phyloP scores from a whole-genome alignment of 257 asterid genomes.

The Fraxinus anomala region DNA sequence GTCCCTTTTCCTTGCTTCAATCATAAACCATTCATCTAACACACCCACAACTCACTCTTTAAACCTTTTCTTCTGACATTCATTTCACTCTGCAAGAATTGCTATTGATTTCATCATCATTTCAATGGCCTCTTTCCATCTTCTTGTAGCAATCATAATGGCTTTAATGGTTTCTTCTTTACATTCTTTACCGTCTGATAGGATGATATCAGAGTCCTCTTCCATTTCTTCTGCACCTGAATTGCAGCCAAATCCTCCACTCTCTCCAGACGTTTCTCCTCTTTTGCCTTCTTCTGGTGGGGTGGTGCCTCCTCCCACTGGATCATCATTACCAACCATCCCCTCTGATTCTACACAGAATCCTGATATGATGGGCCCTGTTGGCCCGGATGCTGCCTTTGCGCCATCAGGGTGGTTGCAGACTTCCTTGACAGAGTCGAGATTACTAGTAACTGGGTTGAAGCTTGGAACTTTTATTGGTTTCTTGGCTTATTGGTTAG shows the following conservation, averaged over 20 bases:
- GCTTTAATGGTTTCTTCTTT: constrained; percentile 30
- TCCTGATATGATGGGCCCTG: constrained; percentile 43
- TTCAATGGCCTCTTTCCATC: constrained; percentile 42
- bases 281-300: constrained; percentile 63
- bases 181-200: constrained; percentile 36
- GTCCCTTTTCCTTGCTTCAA: constrained; percentile 25
- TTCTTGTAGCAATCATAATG: constrained; percentile 37
- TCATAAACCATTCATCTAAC: constrained; percentile 24
- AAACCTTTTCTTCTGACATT: constrained; percentile 2
- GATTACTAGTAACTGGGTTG: constrained; percentile 16
- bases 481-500: constrained; percentile 26
- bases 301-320: constrained; percentile 32
- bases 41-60: constrained; percentile 17
- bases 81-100: constrained; percentile 26
- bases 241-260: constrained; percentile 40
- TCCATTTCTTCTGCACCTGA: constrained; percentile 46
- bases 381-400: constrained; percentile 53
- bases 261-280: constrained; percentile 70
- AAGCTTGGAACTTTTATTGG: constrained; percentile 22
- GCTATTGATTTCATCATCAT: constrained; percentile 39
- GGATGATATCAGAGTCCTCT: constrained; percentile 5
- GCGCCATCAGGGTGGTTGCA: constrained; percentile 45
- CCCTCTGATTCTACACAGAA: constrained; percentile 60
- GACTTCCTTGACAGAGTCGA: constrained; percentile 45
- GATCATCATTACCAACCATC: constrained; percentile 46